Evolutionary conservation across 2,329 filamentous ascomycete species (phyloP).

Genomic region (Sphaceloma murrayae): DNA sequence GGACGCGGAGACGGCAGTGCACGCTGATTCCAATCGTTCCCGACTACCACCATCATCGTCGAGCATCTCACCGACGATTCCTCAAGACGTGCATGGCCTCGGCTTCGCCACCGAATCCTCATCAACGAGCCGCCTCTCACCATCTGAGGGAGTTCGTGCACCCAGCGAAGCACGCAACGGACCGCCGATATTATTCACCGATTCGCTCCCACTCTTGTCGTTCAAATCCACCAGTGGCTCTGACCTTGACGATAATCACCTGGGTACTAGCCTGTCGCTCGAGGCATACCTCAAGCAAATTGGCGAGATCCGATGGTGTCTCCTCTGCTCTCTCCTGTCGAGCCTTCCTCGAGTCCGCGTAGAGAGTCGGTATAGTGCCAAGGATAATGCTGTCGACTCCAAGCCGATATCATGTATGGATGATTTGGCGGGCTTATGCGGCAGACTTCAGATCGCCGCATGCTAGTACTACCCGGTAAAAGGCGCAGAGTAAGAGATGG

Average conservation of each 20-base stretch:
- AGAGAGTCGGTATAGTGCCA: too few species aligned
- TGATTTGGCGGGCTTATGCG: constrained; percentile 5
- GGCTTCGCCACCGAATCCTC: too few species aligned
- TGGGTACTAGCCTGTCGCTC: not conserved
- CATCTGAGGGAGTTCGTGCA: too few species aligned
- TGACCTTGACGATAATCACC: not conserved
- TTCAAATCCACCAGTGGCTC: not conserved
- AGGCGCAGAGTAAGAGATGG: not conserved
- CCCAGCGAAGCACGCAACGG: too few species aligned
- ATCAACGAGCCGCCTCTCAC: constrained; percentile 1
- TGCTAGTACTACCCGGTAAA: not conserved
- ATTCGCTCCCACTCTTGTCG: not conserved
- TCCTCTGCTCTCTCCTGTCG: constrained; percentile 1
- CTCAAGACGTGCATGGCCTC: too few species aligned
- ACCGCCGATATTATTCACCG: too few species aligned
- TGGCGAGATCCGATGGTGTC: constrained; percentile 3
- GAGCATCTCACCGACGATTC: too few species aligned
- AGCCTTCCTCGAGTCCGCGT: not conserved
- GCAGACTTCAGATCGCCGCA: constrained; percentile 6
- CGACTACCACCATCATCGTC: too few species aligned
- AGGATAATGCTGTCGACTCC: too few species aligned
- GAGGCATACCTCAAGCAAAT: constrained; percentile 5
- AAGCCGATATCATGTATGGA: too few species aligned
- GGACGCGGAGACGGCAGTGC: too few species aligned
- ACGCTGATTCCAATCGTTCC: too few species aligned